Evolutionary conservation across 2,329 filamentous ascomycete species (phyloP), one percentile per base, ranked within the genome.

Genomic region (Nothophoma quercina): DNA sequence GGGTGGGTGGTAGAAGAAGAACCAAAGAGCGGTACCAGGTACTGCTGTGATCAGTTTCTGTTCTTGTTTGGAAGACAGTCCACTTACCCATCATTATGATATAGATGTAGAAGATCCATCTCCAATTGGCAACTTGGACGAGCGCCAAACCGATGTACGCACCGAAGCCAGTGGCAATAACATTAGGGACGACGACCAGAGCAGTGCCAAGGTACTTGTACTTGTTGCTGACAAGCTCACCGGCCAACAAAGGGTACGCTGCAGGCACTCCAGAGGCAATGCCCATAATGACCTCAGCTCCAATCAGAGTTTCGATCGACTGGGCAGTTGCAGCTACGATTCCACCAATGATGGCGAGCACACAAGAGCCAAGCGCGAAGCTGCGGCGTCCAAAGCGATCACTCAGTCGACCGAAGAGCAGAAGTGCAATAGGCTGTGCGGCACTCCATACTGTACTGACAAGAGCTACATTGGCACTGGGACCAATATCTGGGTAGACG

Each of bases 71-170:
- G 9, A 25, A n/a, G 12, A 4, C 4, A 36, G 47, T 2, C 53
- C 45, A 43, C 70, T 70, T 64, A 51, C 52, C 55, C 53, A 59
- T 59, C 15, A 62, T 55, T 22, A 81, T 78, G 58, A 78, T 77
- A 49, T 75, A 77, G 4, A 83, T 61, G 56, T 78, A 81, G 62
- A 78, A 83, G 51, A 69, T 75, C 77, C 79, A 81, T 32, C 81
- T 47, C 58, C 58, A 60, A 7, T 46, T 56, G 4, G 55, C 49
- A 68, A 79, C 80, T 81, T 53, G 47, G 22, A 71, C 65, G 2
- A 72, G 58, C 4, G 55, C 60, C 1, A 79, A 80, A 1, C 78
- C 79, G 43, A 82, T 78, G 34, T 80, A 65, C 16, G 78, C 76
- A 0, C 78, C 80, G 45, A 78, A 77, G 21, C 74, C 69, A 21